These are phyloP conservation scores for Saturnispora kantuleensis DNA, from an alignment of 805 yeast species.

Conservation along the genomic window DNA sequence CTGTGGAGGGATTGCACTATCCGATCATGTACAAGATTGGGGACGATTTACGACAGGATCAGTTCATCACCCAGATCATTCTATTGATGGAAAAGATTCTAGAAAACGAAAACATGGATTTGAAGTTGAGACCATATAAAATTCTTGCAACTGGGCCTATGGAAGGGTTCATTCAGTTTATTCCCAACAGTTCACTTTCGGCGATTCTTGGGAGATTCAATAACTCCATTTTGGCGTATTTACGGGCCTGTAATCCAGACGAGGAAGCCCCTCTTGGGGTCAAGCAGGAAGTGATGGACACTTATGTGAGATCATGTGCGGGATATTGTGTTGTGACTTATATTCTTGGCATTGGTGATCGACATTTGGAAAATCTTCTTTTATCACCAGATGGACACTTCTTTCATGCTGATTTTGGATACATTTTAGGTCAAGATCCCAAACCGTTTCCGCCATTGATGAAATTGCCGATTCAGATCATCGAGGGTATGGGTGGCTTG, in stretches of 20 bases:
- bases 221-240: slow-evolving; percentile 60
- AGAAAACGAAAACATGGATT: slow-evolving; percentile 81
- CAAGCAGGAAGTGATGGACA: slow-evolving; percentile 71
- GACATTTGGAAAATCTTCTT: slow-evolving; percentile 86
- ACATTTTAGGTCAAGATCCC: slow-evolving; percentile 93
- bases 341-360: slow-evolving; percentile 90
- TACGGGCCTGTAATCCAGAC: slow-evolving; percentile 59
- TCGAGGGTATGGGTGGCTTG: slow-evolving; percentile 97
- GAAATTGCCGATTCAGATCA: slow-evolving; percentile 93
- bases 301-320: slow-evolving; percentile 89
- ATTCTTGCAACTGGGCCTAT: slow-evolving; percentile 83
- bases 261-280: slow-evolving; percentile 36
- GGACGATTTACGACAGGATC: slow-evolving; percentile 94
- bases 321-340: slow-evolving; percentile 97
- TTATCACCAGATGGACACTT: slow-evolving; percentile 73
- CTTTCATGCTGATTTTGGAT: slow-evolving; percentile 98
- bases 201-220: slow-evolving; percentile 63
- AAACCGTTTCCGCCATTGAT: slow-evolving; percentile 97
- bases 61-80: slow-evolving; percentile 88
- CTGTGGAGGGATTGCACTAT: slow-evolving; percentile 38
- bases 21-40: slow-evolving; percentile 92
- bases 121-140: slow-evolving; percentile 78
- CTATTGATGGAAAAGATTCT: slow-evolving; percentile 82
- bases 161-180: slow-evolving; percentile 89
- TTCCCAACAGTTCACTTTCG: slow-evolving; percentile 88